Evolutionary conservation across 2,329 filamentous ascomycete species (phyloP).

Genomic region (Phyllosticta capitalensis): DNA sequence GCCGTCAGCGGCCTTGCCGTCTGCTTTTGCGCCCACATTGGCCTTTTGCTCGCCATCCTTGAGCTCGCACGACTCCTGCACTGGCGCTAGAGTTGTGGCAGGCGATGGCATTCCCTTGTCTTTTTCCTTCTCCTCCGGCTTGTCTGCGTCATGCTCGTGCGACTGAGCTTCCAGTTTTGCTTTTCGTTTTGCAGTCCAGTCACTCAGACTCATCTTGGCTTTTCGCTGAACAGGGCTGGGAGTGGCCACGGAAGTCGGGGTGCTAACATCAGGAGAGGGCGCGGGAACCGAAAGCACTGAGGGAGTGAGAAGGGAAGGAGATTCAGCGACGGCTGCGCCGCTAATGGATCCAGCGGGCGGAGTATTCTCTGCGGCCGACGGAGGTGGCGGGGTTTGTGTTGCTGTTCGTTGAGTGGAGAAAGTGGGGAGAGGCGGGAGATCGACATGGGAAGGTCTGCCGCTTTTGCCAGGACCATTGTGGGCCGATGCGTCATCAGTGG

Average conservation of each 20-base stretch:
- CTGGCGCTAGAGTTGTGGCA: neutral
- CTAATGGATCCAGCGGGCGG: slow-evolving; percentile 14
- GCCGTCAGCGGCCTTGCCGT: neutral
- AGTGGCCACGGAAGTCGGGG: slow-evolving; percentile 3
- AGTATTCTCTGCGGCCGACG: slow-evolving; percentile 17
- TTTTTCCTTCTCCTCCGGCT: slow-evolving; percentile 1
- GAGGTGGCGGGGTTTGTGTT: slow-evolving; percentile 13
- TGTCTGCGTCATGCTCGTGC: neutral
- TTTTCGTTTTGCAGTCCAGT: slow-evolving; percentile 10
- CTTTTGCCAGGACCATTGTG: neutral
- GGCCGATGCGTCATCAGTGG: slow-evolving; percentile 2
- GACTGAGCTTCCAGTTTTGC: slow-evolving; percentile 5
- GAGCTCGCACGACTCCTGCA: neutral
- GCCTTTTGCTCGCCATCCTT: neutral
- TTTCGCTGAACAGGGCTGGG: slow-evolving; percentile 9
- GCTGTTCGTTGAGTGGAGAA: slow-evolving; percentile 13
- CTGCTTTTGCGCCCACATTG: neutral
- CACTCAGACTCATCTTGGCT: slow-evolving; percentile 11
- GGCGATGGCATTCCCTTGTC: neutral
- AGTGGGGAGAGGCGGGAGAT: slow-evolving; percentile 22
- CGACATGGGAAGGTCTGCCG: slow-evolving; percentile 14
- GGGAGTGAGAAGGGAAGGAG: slow-evolving; percentile 14
- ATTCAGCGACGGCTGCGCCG: slow-evolving; percentile 20
- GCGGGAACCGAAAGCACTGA: slow-evolving; percentile 2
- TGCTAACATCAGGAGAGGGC: neutral